Evolutionary conservation across 371 early-diverging fungal species (phyloP).

Genomic region (Syncephalastrum racemosum): DNA sequence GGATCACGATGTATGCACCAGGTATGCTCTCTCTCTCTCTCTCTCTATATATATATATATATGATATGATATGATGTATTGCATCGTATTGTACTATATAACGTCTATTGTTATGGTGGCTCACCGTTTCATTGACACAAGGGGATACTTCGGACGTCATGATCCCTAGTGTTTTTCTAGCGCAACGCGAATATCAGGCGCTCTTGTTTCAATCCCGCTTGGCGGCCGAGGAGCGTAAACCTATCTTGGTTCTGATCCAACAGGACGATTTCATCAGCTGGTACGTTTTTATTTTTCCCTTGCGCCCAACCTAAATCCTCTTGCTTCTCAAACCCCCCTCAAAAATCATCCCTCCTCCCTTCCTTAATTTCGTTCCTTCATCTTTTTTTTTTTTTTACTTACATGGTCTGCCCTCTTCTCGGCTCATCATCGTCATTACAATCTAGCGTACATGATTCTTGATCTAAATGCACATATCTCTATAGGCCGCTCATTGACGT

Average conservation of each 20-base stretch:
- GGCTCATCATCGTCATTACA: no score
- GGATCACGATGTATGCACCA: conserved; percentile 90
- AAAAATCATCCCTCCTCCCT: no score
- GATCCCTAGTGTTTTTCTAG: conserved; percentile 77
- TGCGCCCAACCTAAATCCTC: no score
- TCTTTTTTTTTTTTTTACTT: no score
- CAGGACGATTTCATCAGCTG: conserved; percentile 33
- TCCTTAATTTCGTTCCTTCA: no score
- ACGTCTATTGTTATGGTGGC: not conserved
- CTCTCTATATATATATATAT: not conserved
- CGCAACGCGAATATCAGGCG: conserved; percentile 61
- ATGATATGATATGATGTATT: no score
- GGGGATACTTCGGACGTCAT: conserved; percentile 72
- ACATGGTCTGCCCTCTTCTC: no score
- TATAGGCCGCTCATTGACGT: conserved; percentile 68
- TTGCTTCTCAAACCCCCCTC: no score
- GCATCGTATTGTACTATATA: no score
- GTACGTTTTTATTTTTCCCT: conserved; percentile 16
- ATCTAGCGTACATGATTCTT: no score
- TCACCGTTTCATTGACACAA: conserved; percentile 22
- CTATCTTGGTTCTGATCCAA: conserved; percentile 37
- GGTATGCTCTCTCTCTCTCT: conserved; percentile 32
- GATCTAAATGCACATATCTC: not conserved
- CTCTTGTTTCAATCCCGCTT: conserved; percentile 42
- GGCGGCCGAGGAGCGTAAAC: conserved; percentile 24